Conservation (phyloP, 1,284 basidiomycete genomes). For the Sporisorium iseilematis-ciliati region DNA sequence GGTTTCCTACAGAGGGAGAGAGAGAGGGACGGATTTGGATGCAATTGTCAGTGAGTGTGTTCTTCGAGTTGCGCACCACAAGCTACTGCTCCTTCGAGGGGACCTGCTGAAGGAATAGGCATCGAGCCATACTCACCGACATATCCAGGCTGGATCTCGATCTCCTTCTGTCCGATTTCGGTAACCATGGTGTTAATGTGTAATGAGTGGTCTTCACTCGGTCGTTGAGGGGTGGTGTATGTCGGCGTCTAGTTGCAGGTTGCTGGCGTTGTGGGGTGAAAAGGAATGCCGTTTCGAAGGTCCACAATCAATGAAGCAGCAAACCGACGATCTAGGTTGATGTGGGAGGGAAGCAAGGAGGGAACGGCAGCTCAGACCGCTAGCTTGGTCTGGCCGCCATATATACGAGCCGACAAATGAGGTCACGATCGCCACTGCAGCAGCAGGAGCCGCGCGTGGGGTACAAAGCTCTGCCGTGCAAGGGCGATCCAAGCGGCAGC, state of each 20-base stretch:
- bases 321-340: neutral
- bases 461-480: neutral
- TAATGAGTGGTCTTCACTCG: conserved; percentile 4
- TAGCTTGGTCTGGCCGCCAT: neutral
- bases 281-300: neutral
- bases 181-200: conserved; percentile 30
- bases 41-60: neutral
- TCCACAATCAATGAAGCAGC: neutral
- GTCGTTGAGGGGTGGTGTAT: neutral
- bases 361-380: neutral
- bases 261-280: neutral
- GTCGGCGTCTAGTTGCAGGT: neutral
- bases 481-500: conserved; percentile 1
- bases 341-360: neutral
- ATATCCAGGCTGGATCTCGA: conserved; percentile 52
- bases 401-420: neutral
- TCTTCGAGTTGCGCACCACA: neutral
- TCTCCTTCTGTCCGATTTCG: conserved; percentile 51
- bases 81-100: neutral
- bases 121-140: conserved; percentile 37
- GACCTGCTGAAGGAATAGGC: neutral
- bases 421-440: conserved; percentile 3
- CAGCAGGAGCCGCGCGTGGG: neutral
- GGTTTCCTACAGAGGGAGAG: conserved; percentile 54
- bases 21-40: neutral